Evolutionary conservation across 306 rosid genomes (phyloP).

Genomic region (Urtica urens): DNA sequence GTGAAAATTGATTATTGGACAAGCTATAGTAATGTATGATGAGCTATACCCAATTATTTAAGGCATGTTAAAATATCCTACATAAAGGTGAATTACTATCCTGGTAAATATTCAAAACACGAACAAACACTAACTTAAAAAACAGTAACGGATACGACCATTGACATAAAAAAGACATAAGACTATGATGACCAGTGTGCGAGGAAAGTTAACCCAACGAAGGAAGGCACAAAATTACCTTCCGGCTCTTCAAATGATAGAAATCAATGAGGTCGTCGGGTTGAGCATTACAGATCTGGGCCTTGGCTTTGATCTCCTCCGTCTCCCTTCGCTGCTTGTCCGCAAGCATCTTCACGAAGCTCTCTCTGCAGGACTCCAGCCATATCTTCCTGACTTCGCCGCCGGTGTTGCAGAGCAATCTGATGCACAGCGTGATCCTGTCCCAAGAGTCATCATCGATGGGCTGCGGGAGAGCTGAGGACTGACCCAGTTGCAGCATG

Average conservation of each 20-base stretch:
- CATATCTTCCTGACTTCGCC: constrained; percentile 72
- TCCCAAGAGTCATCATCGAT: constrained; percentile 83
- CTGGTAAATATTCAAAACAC: too few relatives aligned
- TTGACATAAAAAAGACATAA: too few relatives aligned
- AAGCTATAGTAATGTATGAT: too few relatives aligned
- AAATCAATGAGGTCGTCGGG: constrained; percentile 98
- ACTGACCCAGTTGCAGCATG: constrained; percentile 85
- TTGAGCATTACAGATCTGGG: constrained; percentile 81
- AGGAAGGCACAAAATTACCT: constrained; percentile 35
- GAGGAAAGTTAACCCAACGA: neutral
- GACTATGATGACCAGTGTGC: too few relatives aligned
- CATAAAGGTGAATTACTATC: too few relatives aligned
- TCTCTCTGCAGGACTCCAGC: constrained; percentile 80
- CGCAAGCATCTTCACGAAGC: constrained; percentile 92
- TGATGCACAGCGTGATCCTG: constrained; percentile 72
- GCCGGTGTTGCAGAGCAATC: constrained; percentile 64
- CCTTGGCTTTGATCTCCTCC: constrained; percentile 75
- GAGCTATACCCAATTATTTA: too few relatives aligned
- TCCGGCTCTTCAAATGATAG: constrained; percentile 96
- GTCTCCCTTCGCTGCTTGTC: constrained; percentile 84
- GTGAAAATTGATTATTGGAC: too few relatives aligned
- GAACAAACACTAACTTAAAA: too few relatives aligned
- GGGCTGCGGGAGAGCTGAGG: constrained; percentile 76
- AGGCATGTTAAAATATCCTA: too few relatives aligned
- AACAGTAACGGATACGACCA: neutral